Base-by-base conservation (phyloP, 768 basidiomycete species). In the Chlorophyllum brunneum region DNA sequence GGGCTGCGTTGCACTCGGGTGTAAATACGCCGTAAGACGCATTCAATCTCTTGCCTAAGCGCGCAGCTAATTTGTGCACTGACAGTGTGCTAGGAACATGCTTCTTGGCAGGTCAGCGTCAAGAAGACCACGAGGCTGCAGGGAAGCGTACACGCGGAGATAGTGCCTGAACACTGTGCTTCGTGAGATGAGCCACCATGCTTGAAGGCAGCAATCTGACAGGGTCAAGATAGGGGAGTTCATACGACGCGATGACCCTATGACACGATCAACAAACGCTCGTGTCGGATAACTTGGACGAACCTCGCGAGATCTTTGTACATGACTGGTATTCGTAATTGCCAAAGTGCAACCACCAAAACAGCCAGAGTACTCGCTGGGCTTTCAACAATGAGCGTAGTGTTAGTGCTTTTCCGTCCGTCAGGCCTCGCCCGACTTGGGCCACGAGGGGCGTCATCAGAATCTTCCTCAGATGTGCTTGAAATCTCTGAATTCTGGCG, bases 191-290 rank as follows among this genome's bases (percentile, higher is more conserved):
- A 34, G 66, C 61, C 1, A 73, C 73, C 77, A 95, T 79, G 15
- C 68, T 71, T 27, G 54, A 55, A 1, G 92, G 88, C 5, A 95
- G 68, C 29, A 80, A 61, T 27, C 80, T 78, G 27, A 82, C 66
- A 27, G 82, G 77, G 58, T 92, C 87, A 36, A 97, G 73, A 68
- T 93, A 95, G 1, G 92, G 92, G 34, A 97, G 73, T 30, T 82
- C 73, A 61, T 88, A 85, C 27, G 70, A 69, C 63, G 93, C 88
- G 38, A 94, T 85, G 51, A 85, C 65, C 47, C 92, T 95, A 51
- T 51, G 51, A 55, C 24, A 46, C 53, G 11, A 29, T 44, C 29
- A 53, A 49, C 26, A 38, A 9, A 39, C 4, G 10, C 16, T 18
- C 9, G 33, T 16, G 18, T 23, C 48, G 11, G 24, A 15, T 51